Base-by-base conservation (phyloP, 2,329 filamentous ascomycete genomes). In the Alternaria metachromatica region DNA sequence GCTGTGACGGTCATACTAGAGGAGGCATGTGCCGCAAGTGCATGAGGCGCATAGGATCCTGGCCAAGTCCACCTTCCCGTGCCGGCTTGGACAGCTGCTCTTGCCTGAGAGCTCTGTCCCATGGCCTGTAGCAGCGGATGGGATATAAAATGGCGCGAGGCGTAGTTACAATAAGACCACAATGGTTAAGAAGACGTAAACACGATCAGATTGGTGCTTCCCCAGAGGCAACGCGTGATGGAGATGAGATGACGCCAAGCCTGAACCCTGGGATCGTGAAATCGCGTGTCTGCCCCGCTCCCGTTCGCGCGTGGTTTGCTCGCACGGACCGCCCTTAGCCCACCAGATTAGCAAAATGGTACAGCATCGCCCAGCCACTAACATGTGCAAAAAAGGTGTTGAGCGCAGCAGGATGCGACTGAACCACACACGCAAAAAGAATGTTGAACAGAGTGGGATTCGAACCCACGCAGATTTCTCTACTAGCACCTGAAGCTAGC, bases 401-500 rank as follows among this genome's bases (percentile, higher is more conserved):
- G 77, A 78, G 64, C 57, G 76, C 70, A 72, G 74, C 77, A 76
- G 74, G 75, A 78, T 64, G 78, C 73, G 74, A 66, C 43, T 59
- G 20, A 12, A 41, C n/a, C 37, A 18, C 37, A 18, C 9, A 6
- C 11, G 30, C 61, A 49, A 25, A 59, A 60, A 57, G 55, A 53
- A 73, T 75, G 51, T 48, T 79, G 77, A 78, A 65, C 57, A 77
- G 73, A 72, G 76, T 77, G 77, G 75, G 77, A 78, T 64, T 78
- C 75, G 75, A 66, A 76, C 76, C 72, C 76, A 76, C 76, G 75
- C 73, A 67, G 67, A 63, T 78, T 77, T 58, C 74, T 63, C 67
- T 67, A 78, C 75, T 73, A 78, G 76, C 74, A 78, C 76, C 76
- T 78, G 76, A 78, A 78, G 73, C 76, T 77, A 73, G 75, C 76